These are phyloP conservation scores for Chamaecyparis obtusa DNA, from an alignment of 75 land plant genomes.

Conservation along the genomic window DNA sequence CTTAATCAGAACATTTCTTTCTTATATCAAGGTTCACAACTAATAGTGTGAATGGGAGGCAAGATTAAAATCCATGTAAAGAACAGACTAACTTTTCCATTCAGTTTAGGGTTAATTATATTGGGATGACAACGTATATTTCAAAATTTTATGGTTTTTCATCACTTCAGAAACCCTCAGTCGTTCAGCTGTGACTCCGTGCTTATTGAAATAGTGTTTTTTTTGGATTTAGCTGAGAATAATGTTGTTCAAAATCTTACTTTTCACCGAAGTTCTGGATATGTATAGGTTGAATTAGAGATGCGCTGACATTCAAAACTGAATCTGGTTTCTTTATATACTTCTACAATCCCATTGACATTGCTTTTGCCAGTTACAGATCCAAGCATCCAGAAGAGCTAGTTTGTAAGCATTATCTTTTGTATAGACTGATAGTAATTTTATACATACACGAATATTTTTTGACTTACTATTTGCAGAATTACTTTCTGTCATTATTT, in stretches of 20 bases:
- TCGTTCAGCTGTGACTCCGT: neutral
- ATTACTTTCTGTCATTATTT: neutral
- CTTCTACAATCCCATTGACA: neutral
- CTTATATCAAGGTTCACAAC: neutral
- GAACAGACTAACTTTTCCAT: neutral
- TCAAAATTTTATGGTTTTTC: neutral
- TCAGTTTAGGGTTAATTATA: neutral
- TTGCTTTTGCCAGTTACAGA: neutral
- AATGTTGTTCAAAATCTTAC: neutral
- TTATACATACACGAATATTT: neutral
- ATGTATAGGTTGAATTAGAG: neutral
- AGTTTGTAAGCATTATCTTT: neutral
- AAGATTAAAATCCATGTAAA: neutral
- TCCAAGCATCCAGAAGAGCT: neutral
- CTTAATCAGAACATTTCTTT: neutral
- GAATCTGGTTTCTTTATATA: neutral
- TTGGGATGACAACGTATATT: neutral
- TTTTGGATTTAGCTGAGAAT: neutral
- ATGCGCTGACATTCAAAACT: neutral
- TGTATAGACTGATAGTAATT: neutral
- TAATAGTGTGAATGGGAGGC: neutral
- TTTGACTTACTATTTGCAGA: neutral
- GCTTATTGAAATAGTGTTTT: neutral
- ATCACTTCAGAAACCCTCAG: neutral
- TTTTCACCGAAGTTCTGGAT: neutral